These are phyloP conservation scores for Carex arenaria DNA, from an alignment of 202 grass and related monocot genomes.

Conservation along the genomic window DNA sequence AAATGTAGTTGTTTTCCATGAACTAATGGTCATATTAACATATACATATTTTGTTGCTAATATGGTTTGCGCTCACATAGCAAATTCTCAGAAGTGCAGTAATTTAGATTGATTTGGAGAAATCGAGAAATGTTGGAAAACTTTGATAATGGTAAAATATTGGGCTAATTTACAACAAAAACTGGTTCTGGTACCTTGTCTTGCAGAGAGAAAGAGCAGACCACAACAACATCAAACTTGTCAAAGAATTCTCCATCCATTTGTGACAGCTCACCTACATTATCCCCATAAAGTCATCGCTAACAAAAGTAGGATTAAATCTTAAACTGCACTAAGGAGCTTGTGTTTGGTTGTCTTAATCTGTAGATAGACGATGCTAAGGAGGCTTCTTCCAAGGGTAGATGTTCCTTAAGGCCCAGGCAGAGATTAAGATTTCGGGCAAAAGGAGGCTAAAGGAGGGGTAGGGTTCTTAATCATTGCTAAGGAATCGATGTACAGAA, in stretches of 20 bases:
- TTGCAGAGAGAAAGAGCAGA: constrained; percentile 60
- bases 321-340: no score
- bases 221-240: constrained; percentile 83
- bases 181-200: constrained; percentile 47
- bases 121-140: not conserved
- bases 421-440: no score
- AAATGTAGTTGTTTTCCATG: not conserved
- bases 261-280: constrained; percentile 65
- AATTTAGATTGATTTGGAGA: not conserved
- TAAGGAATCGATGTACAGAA: no score
- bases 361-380: no score
- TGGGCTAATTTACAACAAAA: constrained; percentile 13
- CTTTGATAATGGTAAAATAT: not conserved
- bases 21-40: not conserved
- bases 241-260: constrained; percentile 72
- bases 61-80: not conserved
- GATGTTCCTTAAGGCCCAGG: no score
- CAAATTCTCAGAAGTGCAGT: not conserved
- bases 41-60: not conserved
- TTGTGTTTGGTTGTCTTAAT: no score
- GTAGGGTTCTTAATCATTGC: no score
- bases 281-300: constrained; percentile 24
- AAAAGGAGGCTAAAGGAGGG: no score
- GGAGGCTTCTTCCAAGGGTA: no score
- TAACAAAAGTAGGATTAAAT: no score